phyloP scores from a whole-genome alignment of 768 basidiomycete genomes.

The Pisolithus sp. region DNA sequence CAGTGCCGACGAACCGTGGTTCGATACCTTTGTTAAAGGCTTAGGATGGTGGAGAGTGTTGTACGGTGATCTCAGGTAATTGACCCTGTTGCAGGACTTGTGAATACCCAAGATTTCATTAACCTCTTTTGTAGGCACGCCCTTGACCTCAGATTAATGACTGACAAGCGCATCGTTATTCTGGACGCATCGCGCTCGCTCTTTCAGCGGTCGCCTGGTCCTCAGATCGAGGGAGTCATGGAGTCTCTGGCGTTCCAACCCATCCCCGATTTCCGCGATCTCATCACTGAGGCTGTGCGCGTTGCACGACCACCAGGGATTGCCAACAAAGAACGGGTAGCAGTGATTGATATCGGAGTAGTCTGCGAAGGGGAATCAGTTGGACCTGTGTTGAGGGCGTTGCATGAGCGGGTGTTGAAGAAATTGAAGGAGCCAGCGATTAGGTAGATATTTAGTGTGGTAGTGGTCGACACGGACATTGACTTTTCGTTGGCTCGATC shows the following conservation, averaged over 20 bases:
- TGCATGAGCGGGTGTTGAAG: constrained; percentile 44
- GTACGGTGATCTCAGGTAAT: constrained; percentile 59
- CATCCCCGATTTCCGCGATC: constrained; percentile 52
- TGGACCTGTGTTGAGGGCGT: constrained; percentile 38
- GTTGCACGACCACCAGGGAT: constrained; percentile 14
- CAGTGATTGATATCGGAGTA: constrained; percentile 54
- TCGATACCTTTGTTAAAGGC: constrained; percentile 73
- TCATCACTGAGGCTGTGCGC: constrained; percentile 46
- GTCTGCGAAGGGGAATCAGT: constrained; percentile 50
- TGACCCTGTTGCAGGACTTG: neutral
- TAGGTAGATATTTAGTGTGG: neutral
- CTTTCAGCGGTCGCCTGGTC: constrained; percentile 21
- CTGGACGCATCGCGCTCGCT: constrained; percentile 69
- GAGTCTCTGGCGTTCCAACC: constrained; percentile 41
- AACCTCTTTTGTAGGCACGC: constrained; percentile 47
- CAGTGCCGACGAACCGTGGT: constrained; percentile 21
- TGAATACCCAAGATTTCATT: neutral
- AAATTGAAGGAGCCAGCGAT: constrained; percentile 18
- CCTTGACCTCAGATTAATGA: constrained; percentile 74
- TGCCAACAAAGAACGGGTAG: constrained; percentile 37
- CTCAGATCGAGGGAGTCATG: neutral
- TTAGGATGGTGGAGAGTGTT: constrained; percentile 78
- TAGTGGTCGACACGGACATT: neutral
- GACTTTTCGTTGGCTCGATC: neutral
- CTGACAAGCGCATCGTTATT: constrained; percentile 55